A percentile compares a stretch with the other conserved stretches of the same genome.
Evolutionary conservation across 371 early-diverging fungal species (phyloP).

Genomic region (Smittium culicis): DNA sequence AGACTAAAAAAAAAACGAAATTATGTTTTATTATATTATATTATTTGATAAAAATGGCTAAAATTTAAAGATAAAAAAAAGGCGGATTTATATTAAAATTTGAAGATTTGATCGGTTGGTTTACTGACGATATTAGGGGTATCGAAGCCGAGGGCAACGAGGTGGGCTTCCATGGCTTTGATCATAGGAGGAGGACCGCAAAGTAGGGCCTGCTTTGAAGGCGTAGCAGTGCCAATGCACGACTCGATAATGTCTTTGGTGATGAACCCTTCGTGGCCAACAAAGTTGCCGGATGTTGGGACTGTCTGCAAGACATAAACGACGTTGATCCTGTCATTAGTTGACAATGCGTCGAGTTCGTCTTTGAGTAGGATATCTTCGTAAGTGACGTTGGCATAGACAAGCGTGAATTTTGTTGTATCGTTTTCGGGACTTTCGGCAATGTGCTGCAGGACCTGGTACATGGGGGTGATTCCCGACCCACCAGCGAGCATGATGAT

Average conservation of each 20-base stretch:
- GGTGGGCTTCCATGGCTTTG: conserved; percentile 61
- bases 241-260: conserved; percentile 64
- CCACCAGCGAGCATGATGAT: conserved; percentile 92
- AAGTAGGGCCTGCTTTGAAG: conserved; percentile 72
- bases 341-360: conserved; percentile 64
- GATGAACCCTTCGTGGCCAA: conserved; percentile 75
- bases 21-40: not conserved
- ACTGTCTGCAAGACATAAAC: conserved; percentile 74
- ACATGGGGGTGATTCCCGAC: conserved; percentile 91
- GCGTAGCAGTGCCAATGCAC: conserved; percentile 57
- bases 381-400: conserved; percentile 82
- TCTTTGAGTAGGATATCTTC: conserved; percentile 78
- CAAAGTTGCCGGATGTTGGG: conserved; percentile 71
- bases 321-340: conserved; percentile 61
- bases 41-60: not conserved
- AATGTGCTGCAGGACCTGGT: conserved; percentile 75
- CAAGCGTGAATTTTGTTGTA: conserved; percentile 61
- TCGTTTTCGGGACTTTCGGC: conserved; percentile 71
- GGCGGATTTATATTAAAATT: conserved; percentile 43
- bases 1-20: not conserved
- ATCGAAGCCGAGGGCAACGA: conserved; percentile 54
- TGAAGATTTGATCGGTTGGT: conserved; percentile 75
- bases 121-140: conserved; percentile 70
- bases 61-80: not conserved
- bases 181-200: conserved; percentile 94